Conservation (phyloP, 768 basidiomycete species). For the Macrocybe gigantea region DNA sequence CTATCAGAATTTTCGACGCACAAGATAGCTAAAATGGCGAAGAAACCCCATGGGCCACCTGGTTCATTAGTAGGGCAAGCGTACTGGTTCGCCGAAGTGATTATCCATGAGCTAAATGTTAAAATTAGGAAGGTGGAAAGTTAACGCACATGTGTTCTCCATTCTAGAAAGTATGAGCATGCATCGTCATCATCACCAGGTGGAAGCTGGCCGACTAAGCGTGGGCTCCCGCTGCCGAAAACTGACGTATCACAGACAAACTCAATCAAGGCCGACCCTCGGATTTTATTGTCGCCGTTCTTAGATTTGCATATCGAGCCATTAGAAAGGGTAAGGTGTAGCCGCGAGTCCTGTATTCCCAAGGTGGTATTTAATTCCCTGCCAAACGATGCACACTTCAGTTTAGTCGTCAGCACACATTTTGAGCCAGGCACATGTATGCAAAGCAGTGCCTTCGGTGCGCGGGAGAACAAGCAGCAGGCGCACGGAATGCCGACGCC, state of each 20-base stretch:
- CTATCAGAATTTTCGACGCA: slow-evolving; percentile 28
- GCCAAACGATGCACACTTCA: background rate
- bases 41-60: slow-evolving; percentile 41
- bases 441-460: too few relatives aligned
- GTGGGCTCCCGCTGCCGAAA: slow-evolving; percentile 45
- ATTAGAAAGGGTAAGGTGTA: slow-evolving; percentile 50
- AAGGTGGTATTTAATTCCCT: slow-evolving; percentile 66
- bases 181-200: slow-evolving; percentile 52
- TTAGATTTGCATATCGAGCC: slow-evolving; percentile 62
- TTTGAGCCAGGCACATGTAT: too few relatives aligned
- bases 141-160: slow-evolving; percentile 67
- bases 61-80: slow-evolving; percentile 69
- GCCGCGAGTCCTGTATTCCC: slow-evolving; percentile 40
- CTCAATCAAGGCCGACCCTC: slow-evolving; percentile 62
- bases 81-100: slow-evolving; percentile 30
- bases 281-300: slow-evolving; percentile 28
- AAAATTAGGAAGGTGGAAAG: background rate
- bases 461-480: too few relatives aligned
- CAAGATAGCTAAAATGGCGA: slow-evolving; percentile 54
- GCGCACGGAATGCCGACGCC: too few relatives aligned
- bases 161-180: slow-evolving; percentile 82
- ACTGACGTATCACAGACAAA: slow-evolving; percentile 73
- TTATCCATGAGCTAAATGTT: background rate
- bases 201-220: slow-evolving; percentile 64
- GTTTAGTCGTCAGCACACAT: too few relatives aligned